A percentile compares a stretch with the other conserved stretches of the same genome.
These are phyloP conservation scores for Geotrichum histeridarum DNA, from an alignment of 1,139 yeast species.

Conservation along the genomic window DNA sequence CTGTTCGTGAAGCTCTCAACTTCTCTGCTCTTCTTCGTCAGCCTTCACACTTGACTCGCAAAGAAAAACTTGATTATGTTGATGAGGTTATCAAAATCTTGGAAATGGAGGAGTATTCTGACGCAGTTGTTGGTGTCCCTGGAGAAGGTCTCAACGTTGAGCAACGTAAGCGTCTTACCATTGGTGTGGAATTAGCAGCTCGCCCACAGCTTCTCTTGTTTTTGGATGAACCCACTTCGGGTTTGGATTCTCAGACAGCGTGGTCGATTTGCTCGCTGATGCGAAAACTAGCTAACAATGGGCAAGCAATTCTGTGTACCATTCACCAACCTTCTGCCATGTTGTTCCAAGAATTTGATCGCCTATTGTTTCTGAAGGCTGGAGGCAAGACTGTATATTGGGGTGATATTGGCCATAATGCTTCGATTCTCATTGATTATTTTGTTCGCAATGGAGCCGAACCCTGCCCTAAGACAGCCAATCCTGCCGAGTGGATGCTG, in stretches of 20 bases:
- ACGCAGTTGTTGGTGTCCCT: slow-evolving; percentile 77
- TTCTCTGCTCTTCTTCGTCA: slow-evolving; percentile 75
- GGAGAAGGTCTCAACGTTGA: slow-evolving; percentile 75
- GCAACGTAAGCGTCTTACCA: slow-evolving; percentile 77
- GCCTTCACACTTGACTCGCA: slow-evolving; percentile 48
- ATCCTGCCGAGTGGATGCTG: slow-evolving; percentile 83
- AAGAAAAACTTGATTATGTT: slow-evolving; percentile 65
- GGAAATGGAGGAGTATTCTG: slow-evolving; percentile 70
- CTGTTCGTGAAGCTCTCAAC: slow-evolving; percentile 71
- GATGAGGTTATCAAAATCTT: slow-evolving; percentile 63
- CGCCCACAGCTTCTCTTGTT: slow-evolving; percentile 76
- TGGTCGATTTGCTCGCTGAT: slow-evolving; percentile 78
- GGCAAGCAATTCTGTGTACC: slow-evolving; percentile 79
- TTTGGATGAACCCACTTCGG: slow-evolving; percentile 91
- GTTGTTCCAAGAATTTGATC: slow-evolving; percentile 69
- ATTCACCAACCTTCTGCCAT: slow-evolving; percentile 82
- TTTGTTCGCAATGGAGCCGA: slow-evolving; percentile 65
- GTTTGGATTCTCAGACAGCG: slow-evolving; percentile 87
- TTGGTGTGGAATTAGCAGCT: slow-evolving; percentile 84
- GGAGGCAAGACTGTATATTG: slow-evolving; percentile 80
- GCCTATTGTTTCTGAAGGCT: slow-evolving; percentile 60
- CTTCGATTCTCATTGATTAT: slow-evolving; percentile 55
- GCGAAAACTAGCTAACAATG: slow-evolving; percentile 68
- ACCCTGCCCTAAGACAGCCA: slow-evolving; percentile 62
- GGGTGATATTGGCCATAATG: slow-evolving; percentile 69